These are phyloP conservation scores for Penstemon newberryi DNA, from an alignment of 257 asterid species.

Conservation along the genomic window DNA sequence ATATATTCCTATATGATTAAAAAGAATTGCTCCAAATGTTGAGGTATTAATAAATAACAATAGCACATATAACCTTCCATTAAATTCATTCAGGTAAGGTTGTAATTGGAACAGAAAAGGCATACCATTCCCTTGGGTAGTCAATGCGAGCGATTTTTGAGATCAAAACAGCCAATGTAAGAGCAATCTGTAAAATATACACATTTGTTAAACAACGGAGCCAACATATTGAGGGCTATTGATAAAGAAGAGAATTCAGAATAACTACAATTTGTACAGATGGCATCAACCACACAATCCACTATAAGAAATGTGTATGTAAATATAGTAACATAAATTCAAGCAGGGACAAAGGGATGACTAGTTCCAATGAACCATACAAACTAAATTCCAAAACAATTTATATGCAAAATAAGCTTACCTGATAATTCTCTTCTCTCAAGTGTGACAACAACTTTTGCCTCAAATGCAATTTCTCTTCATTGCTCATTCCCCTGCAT, in stretches of 20 bases:
- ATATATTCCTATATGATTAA: background rate
- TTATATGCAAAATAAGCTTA: constrained; percentile 27
- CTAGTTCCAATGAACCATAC: constrained; percentile 22
- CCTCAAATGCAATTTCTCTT: constrained; percentile 85
- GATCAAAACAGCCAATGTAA: constrained; percentile 79
- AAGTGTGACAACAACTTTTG: constrained; percentile 78
- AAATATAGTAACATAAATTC: constrained; percentile 8
- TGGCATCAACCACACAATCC: constrained; percentile 24
- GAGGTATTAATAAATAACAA: background rate
- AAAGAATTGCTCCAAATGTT: background rate
- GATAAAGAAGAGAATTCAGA: constrained; percentile 1
- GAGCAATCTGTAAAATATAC: constrained; percentile 69
- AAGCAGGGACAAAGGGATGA: constrained; percentile 19
- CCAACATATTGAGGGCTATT: background rate
- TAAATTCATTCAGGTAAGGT: constrained; percentile 12
- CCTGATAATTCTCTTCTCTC: constrained; percentile 94
- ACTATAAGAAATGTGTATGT: constrained; percentile 14
- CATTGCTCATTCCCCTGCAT: constrained; percentile 78
- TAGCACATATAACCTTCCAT: background rate
- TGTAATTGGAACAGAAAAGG: constrained; percentile 22
- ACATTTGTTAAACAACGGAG: constrained; percentile 22
- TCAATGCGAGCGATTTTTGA: constrained; percentile 97
- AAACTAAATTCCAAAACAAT: constrained; percentile 12
- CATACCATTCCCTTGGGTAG: constrained; percentile 95
- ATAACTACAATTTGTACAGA: constrained; percentile 8